Base-by-base conservation (phyloP, 805 yeast species). In the Starmerella bombi region DNA sequence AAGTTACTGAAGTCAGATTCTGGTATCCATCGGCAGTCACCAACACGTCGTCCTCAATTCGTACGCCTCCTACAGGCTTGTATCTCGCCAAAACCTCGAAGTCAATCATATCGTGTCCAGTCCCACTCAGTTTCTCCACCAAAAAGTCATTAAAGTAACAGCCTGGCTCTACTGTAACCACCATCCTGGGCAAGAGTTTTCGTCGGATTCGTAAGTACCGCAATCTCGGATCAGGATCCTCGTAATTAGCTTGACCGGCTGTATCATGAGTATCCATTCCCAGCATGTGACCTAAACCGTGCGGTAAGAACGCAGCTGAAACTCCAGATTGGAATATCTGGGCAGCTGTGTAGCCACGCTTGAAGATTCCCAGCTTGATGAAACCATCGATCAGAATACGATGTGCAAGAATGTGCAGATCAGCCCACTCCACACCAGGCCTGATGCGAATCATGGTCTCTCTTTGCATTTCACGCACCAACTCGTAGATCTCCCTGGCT, bases 201-300 rank as follows among this genome's bases (percentile, higher is more conserved):
- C 97, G 74, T 52, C 97, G 72, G 41, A 91, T 62, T 57, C 98
- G 76, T 55, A 88, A 70, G 57, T 81, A 84, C 43, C 71, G 64
- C 52, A 84, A 70, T 61, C 79, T 67, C 21, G 81, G 80, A 58
- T 91, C 77, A 7, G 80, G 71, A 58, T 88, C 98, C 3, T 76
- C 72, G 58, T 86, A 86, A 59, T 88, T 76, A 14, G 97, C 75
- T 47, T 69, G 56, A 1, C 98, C 97, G 32, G 83, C 97, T 35
- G 84, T 93, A 61, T 88, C 98, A 59, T 91, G 98, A 3, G 94
- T 85, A 57, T 88, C 95, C 79, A 88, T 69, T 19, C 98, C 98
- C 31, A 88, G 62, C 55, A 84, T 66, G 57, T 88, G 98, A 12
- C 98, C 98, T 42, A 91, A 65, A 0, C 98, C 98, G 56, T 91